Evolutionary conservation across 257 asterid species (phyloP), one percentile per base, ranked within the genome.

Genomic region (Leonotis leonurus): DNA sequence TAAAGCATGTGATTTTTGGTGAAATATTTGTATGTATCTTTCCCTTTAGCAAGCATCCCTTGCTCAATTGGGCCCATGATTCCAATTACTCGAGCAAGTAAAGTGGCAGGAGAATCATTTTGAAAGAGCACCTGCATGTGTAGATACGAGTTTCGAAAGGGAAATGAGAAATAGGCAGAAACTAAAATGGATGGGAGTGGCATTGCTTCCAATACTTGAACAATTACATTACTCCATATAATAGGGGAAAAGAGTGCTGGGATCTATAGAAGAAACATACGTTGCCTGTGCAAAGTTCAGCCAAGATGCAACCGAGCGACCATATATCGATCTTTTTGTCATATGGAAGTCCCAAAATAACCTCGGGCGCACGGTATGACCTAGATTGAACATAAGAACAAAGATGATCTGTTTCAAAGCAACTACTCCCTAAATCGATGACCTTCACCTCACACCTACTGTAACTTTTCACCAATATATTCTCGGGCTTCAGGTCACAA

Each of bases 391-490:
- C 99, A 70, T 92, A 92, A 21, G 99, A 85, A 78, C 99, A 92
- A 44, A 92, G 96, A 82, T 92, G 95, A 70, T 92, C 99, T 13
- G 97, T 92, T 73, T 86, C 89, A 60, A 89, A 92, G 69, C 98
- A 92, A 75, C 98, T 92, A 74, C 98, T 92, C 60, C 97, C 98
- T 18, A 92, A 81, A 75, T 92, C 99, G 65, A 92, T 92, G 70
- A 92, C 99, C 85, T 92, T 92, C 76, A 92, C 88, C 77, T 92
- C 99, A 69, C 99, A 92, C 75, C 99, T 81, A 81, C 99, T 92
- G 87, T 92, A 92, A 77, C 99, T 92, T 83, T 92, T 92, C 73
- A 92, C 98, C 79, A 92, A 82, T 72, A 92, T 92, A 72, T 92
- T 91, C 80, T 91, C 99, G 27, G 99, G 99, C 80, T 92, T 92